Base-by-base conservation (phyloP, 2,329 filamentous ascomycete species). In the Cladosporium oxysporum region DNA sequence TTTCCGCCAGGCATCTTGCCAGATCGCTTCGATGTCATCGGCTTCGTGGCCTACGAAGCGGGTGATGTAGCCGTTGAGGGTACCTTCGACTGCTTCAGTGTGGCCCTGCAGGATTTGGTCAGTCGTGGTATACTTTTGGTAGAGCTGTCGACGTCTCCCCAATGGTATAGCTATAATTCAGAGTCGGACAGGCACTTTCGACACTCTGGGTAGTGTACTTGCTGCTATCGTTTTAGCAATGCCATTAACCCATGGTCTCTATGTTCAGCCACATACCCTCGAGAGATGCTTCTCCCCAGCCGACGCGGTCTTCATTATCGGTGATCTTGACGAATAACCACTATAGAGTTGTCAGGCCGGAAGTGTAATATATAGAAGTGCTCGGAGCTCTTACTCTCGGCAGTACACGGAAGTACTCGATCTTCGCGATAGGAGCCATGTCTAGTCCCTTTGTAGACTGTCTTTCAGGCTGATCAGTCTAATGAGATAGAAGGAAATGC, bases 301-400 rank as follows among this genome's bases (percentile, higher is more conserved):
- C 90, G 63, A 82, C 79, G 31, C 85, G 82, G 4, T 86, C 88
- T 3, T 82, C 81, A 37, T 87, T 85, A 73, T 92, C 89, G 2
- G 85, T 87, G 68, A 92, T 84, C 75, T 92, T 92, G 70, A 92
- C 90, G 68, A 92, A 91, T 1, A 92, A 81, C 90, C 90, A 92
- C 64, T 66, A 49, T 41, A 12, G 21, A 21, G 11, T 29, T 50
- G 31, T 64, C 21, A 58, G 37, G 23, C 12, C 14, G 21, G 28
- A 52, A 18, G 16, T 55, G 8, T 33, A 21, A 21, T 33, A 5
- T 1, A 8, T 53, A 10, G 28, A 55, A 33, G 52, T 55, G 29
- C 8, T 21, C 21, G 41, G 37, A 23, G n/a, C 41, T 47, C 61
- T 44, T 16, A 66, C 64, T 47, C 90, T 83, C 18, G 90, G 90